Evolutionary conservation across 495 filamentous ascomycete genomes (phyloP).

Genomic region (Aspergillus panamensis): DNA sequence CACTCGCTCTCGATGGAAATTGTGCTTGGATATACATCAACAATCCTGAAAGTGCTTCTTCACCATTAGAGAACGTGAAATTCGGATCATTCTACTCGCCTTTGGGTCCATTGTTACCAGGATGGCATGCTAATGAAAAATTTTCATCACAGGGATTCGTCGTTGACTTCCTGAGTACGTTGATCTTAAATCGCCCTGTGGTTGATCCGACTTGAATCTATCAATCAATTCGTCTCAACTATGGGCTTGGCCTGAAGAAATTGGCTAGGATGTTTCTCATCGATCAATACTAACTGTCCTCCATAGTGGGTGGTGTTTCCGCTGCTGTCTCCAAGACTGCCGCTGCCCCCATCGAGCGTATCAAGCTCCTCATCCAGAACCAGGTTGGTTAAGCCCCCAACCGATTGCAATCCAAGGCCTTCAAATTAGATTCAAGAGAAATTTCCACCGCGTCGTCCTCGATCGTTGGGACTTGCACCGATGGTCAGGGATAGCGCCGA

Average conservation of each 20-base stretch:
- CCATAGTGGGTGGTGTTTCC: conserved; percentile 96
- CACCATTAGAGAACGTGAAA: not conserved
- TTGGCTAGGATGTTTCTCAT: not conserved
- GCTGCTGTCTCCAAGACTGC: conserved; percentile 99
- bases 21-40: not conserved
- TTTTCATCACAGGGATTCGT: conserved; percentile 55
- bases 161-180: conserved; percentile 98
- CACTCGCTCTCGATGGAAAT: conserved; percentile 11
- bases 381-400: conserved; percentile 61
- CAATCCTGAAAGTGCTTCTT: not conserved
- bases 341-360: conserved; percentile 99
- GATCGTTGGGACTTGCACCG: not conserved
- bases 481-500: not conserved
- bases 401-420: not conserved
- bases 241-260: not conserved
- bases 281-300: conserved; percentile 29
- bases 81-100: conserved; percentile 1
- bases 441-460: not conserved
- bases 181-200: conserved; percentile 6
- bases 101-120: not conserved
- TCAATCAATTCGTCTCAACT: conserved; percentile 10
- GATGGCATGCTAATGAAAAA: conserved; percentile 33
- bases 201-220: conserved; percentile 9
- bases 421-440: not conserved
- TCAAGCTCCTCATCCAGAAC: conserved; percentile 99